Evolutionary conservation across 257 asterid genomes (phyloP), one percentile per base, ranked within the genome.

Genomic region (Solanum chiquidenum): DNA sequence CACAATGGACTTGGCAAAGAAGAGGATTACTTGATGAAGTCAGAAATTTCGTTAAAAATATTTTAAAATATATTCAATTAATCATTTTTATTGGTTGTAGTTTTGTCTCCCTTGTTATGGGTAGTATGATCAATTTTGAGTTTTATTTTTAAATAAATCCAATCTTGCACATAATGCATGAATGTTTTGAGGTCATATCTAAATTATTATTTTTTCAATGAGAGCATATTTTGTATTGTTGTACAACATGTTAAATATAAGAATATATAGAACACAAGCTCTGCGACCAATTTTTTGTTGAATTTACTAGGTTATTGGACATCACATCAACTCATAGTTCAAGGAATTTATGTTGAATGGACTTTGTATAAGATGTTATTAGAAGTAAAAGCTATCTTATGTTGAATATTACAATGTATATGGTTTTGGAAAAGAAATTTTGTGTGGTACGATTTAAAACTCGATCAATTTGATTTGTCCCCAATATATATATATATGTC

Each of bases 21-120:
- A 29, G 5, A 27, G 20, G 20, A 58, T 21, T 20, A 58, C 0
- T 20, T 1, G 13, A 42, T 14, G 7, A 66, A 66, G 2, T 25
- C 9, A 66, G 0, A 66, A 66, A 25, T 66, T 25, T 25, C 0
- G 18, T 66, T 12, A 0, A 66, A 25, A 66, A 12, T 11, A n/a
- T 3, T 23, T 60, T 3, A 0, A 2, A 60, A 23, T 0, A 0
- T 18, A 2, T 55, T 20, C 1, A 55, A 55, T 4, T 20, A 58
- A 3, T 58, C 25, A 55, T 58, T 0, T 20, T 7, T 58, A 20
- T 58, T 58, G 11, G 1, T 20, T 20, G 25, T 21, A 58, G 1
- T 20, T 58, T 4, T 58, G 25, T 21, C 25, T 20, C 66, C 27
- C 12, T 58, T 9, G 13, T 9, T 21, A 60, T 8, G 29, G 69